Evolutionary conservation across 768 basidiomycete species (phyloP).

Genomic region (Chalciporus sphaerocephalus): DNA sequence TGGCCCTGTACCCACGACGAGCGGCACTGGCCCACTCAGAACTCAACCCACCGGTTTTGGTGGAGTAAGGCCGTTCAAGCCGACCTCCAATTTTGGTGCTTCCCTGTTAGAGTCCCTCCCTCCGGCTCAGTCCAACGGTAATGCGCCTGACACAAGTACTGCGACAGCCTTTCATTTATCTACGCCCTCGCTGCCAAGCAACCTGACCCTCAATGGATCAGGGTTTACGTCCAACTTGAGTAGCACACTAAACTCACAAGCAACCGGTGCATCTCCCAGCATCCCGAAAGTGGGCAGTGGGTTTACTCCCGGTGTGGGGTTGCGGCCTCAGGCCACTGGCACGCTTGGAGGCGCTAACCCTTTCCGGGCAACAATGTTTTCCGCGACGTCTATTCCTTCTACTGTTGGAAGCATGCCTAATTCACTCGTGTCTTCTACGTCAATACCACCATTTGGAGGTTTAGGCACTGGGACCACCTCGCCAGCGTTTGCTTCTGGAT

Average conservation of each 20-base stretch:
- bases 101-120: constrained; percentile 71
- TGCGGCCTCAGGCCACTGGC: constrained; percentile 63
- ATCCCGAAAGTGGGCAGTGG: constrained; percentile 16
- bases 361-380: constrained; percentile 62
- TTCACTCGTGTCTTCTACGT: constrained; percentile 20
- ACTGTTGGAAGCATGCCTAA: constrained; percentile 1
- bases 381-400: constrained; percentile 27
- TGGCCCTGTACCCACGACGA: constrained; percentile 27
- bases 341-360: constrained; percentile 49
- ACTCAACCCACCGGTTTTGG: constrained; percentile 49
- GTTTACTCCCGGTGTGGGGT: constrained; percentile 38
- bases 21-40: constrained; percentile 36
- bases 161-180: constrained; percentile 10
- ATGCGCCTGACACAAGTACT: constrained; percentile 38
- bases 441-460: constrained; percentile 25
- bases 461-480: constrained; percentile 10
- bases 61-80: constrained; percentile 79
- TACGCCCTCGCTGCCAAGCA: constrained; percentile 27
- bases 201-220: constrained; percentile 10
- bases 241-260: constrained; percentile 35
- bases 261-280: constrained; percentile 18
- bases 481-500: constrained; percentile 10
- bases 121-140: constrained; percentile 53
- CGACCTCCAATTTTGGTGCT: constrained; percentile 75
- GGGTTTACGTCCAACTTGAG: constrained; percentile 6